Conservation (phyloP, 1,139 yeast species). For the Geotrichum siamense region DNA sequence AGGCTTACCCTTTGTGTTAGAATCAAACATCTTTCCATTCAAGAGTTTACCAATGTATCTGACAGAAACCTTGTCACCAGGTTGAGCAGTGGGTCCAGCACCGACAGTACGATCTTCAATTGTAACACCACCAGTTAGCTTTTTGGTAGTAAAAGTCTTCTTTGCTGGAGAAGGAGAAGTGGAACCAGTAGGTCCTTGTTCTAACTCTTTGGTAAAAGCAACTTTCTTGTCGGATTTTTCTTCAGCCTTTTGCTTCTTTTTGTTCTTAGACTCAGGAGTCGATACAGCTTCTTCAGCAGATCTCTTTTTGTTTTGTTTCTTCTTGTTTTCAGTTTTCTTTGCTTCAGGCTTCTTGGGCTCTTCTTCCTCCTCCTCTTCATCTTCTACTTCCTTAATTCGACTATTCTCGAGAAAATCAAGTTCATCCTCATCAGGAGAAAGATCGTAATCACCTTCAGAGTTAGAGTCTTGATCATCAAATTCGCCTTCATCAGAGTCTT, state of each 20-base stretch:
- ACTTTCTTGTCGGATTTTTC: conserved; percentile 66
- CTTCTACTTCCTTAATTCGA: conserved; percentile 27
- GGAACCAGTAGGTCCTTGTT: conserved; percentile 70
- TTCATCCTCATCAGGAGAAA: conserved; percentile 91
- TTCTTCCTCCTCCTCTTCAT: conserved; percentile 41
- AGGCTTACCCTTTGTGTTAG: conserved; percentile 96
- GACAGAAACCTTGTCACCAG: conserved; percentile 87
- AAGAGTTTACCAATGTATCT: conserved; percentile 96
- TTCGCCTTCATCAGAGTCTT: conserved; percentile 47
- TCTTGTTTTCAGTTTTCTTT: conserved; percentile 41
- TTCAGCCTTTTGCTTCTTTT: conserved; percentile 41
- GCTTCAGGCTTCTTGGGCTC: conserved; percentile 47
- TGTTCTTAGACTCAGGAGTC: conserved; percentile 29
- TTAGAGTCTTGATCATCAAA: conserved; percentile 32
- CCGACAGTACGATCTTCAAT: conserved; percentile 91
- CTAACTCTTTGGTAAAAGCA: conserved; percentile 81
- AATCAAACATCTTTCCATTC: conserved; percentile 94
- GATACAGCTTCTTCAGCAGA: conserved; percentile 11
- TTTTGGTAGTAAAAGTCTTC: conserved; percentile 51
- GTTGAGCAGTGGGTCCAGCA: conserved; percentile 79
- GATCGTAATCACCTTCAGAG: conserved; percentile 60
- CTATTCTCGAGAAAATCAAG: conserved; percentile 35
- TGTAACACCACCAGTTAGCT: conserved; percentile 86
- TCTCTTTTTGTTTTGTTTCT: conserved; percentile 27
- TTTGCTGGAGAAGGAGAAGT: conserved; percentile 28